Percentiles rank a stretch among this genome's conserved stretches.
These are phyloP conservation scores for Chamaecrista fasciculata DNA, from an alignment of 306 rosid genomes.

Conservation along the genomic window DNA sequence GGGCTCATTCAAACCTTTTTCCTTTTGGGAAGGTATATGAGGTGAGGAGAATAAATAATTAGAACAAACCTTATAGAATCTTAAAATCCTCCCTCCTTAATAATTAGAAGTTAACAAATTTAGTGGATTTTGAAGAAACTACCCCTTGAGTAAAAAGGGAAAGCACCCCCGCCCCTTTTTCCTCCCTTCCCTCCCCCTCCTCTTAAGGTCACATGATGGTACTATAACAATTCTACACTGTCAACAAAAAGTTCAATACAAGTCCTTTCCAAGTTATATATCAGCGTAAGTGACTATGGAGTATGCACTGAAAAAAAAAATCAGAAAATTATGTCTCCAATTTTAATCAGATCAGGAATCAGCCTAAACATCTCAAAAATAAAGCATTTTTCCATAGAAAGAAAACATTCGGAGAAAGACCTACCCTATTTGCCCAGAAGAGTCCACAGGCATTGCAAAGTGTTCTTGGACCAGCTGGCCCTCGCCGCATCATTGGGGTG, in stretches of 20 bases:
- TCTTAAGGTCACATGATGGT: background rate
- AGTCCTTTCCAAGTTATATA: background rate
- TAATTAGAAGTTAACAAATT: no score
- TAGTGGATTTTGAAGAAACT: background rate
- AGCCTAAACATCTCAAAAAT: background rate
- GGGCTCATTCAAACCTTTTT: background rate
- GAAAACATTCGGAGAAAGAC: conserved; percentile 36
- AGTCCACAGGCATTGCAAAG: conserved; percentile 98
- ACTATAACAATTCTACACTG: background rate
- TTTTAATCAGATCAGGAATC: conserved; percentile 3
- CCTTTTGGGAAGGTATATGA: background rate
- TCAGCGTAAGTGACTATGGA: background rate
- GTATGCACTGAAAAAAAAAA: background rate
- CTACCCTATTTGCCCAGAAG: conserved; percentile 92
- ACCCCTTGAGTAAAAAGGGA: background rate
- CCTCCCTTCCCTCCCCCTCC: background rate
- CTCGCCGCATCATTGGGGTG: conserved; percentile 99
- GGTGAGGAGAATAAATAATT: no score
- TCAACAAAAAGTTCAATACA: background rate
- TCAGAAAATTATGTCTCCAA: background rate
- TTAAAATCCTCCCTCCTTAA: no score
- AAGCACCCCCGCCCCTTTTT: background rate
- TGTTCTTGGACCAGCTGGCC: conserved; percentile 92
- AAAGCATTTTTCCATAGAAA: background rate
- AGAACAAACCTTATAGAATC: no score